Evolutionary conservation across 345 rosid species (phyloP), one percentile per base, ranked within the genome.

Genomic region (Populus pruinosa): DNA sequence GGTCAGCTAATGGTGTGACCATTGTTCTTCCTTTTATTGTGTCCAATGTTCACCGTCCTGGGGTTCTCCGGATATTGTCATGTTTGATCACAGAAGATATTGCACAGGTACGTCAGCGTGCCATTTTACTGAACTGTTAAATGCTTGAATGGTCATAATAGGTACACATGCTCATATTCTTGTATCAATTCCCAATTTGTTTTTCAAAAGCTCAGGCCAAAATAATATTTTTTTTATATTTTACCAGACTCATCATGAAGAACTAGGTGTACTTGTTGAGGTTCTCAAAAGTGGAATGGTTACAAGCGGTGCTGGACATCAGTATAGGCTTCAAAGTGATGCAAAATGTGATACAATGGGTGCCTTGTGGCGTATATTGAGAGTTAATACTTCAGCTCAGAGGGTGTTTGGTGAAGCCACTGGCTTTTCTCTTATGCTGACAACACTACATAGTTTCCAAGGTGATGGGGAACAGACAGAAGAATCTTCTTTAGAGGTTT

Each of bases 271-370:
- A 36, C 91, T 96, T 84, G 91, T 96, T 78, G 98, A 96, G 83
- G 89, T 94, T 87, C 88, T 96, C 70, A 96, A 96, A 89, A 89
- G 99, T 82, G 97, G 98, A 82, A 94, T 96, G 95, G 97, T 94
- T 80, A 91, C 95, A 78, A 88, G 97, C 85, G 84, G 87, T 49
- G 83, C 90, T 65, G 99, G 98, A 78, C 85, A 91, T 88, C 99
- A 94, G 70, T 92, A 94, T 89, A 89, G 82, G 86, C 94, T 96
- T 88, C 91, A 84, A 79, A 87, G 83, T 86, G 95, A 92, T 86
- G 97, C 99, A 74, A 92, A 88, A 89, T 96, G 99, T 84, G 99
- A 96, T 84, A 91, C 89, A 49, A 92, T 96, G 98, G 97, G 99
- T 41, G 83, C 98, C 70, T 81, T 96, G 82, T 96, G 99, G 98